A percentile compares a stretch with the other conserved stretches of the same genome.
Evolutionary conservation across 2,329 filamentous ascomycete genomes (phyloP).

Genomic region (Colletotrichum tofieldiae): DNA sequence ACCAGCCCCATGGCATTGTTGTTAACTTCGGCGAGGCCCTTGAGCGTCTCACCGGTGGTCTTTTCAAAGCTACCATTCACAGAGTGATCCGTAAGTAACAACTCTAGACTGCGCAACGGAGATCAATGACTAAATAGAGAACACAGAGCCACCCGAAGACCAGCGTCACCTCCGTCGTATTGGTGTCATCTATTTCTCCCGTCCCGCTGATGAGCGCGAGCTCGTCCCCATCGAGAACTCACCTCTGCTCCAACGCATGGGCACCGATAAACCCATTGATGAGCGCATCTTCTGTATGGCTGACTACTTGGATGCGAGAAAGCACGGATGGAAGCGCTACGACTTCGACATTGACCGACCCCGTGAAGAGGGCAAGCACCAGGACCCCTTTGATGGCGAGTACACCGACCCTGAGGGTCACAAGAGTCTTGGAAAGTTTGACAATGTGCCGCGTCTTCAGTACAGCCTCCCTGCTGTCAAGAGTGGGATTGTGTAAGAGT

Average conservation of each 20-base stretch:
- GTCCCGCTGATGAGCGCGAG: conserved; percentile 54
- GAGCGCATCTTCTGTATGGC: conserved; percentile 49
- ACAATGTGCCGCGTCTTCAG: conserved; percentile 32
- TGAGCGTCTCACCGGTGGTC: conserved; percentile 51
- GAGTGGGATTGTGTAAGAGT: neutral
- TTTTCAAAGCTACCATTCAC: conserved; percentile 52
- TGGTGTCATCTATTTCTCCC: conserved; percentile 58
- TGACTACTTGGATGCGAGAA: conserved; percentile 50
- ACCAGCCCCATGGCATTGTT: conserved; percentile 54
- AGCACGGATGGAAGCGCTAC: conserved; percentile 50
- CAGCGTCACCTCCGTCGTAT: conserved; percentile 54
- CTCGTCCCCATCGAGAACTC: conserved; percentile 54
- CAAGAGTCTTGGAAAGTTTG: conserved; percentile 35
- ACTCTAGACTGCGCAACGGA: neutral
- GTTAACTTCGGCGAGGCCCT: conserved; percentile 56
- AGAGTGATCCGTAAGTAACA: conserved; percentile 44
- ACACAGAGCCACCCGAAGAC: conserved; percentile 50
- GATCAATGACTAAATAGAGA: neutral
- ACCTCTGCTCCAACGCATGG: conserved; percentile 52
- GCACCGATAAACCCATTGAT: conserved; percentile 49
- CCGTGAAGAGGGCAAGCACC: conserved; percentile 30
- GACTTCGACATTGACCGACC: conserved; percentile 49
- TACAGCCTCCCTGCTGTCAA: conserved; percentile 27
- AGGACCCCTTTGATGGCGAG: conserved; percentile 33
- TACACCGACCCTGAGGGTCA: conserved; percentile 33